Percentiles rank a stretch among this genome's conserved stretches.
phyloP scores from a whole-genome alignment of 108 stramenopile genomes.

The Conticribra weissflogii region DNA sequence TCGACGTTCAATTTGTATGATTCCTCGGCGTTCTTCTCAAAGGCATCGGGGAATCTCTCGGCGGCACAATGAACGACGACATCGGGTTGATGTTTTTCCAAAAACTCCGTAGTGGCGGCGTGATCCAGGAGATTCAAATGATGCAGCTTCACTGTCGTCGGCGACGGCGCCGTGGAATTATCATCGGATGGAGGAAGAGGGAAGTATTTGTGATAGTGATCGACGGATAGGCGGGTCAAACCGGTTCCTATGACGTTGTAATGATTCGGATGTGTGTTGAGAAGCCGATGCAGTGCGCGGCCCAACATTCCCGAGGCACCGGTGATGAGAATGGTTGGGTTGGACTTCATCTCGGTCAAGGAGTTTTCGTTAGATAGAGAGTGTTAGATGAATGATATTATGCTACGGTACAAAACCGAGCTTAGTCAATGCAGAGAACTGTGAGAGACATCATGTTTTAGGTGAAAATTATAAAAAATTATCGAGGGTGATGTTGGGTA shows the following conservation, averaged over 20 bases:
- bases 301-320: constrained; percentile 46
- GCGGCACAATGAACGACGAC: constrained; percentile 41
- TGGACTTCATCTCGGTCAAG: not conserved
- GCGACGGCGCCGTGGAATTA: not conserved
- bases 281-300: constrained; percentile 31
- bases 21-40: constrained; percentile 22
- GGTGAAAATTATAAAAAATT: too few species aligned
- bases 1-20: constrained; percentile 34
- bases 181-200: not conserved
- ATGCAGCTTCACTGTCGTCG: constrained; percentile 12
- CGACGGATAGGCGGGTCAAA: constrained; percentile 18
- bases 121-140: constrained; percentile 26
- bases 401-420: too few species aligned
- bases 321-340: constrained; percentile 29
- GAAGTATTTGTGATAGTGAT: constrained; percentile 26
- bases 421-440: too few species aligned
- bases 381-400: not conserved
- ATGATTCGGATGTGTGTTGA: not conserved
- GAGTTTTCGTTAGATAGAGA: not conserved
- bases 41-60: constrained; percentile 36
- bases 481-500: too few species aligned
- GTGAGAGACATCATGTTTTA: too few species aligned
- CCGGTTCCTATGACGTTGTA: constrained; percentile 22
- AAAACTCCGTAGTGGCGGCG: constrained; percentile 17
- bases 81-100: constrained; percentile 16